Conservation (phyloP, 306 rosid species). For the Abrus precatorius region DNA sequence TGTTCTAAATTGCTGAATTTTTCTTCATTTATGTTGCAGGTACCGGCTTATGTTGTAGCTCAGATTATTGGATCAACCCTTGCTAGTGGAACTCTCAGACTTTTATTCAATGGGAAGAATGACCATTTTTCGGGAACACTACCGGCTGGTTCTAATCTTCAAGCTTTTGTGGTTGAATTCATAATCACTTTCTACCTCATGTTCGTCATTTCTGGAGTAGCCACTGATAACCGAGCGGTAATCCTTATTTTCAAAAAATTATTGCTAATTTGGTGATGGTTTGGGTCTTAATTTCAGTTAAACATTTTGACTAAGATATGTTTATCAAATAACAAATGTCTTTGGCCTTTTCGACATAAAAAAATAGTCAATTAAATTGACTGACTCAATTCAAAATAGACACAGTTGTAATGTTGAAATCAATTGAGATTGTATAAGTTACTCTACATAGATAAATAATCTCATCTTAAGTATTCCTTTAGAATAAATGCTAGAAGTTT, state of each 20-base stretch:
- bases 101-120: conserved; percentile 61
- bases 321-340: not conserved
- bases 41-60: conserved; percentile 64
- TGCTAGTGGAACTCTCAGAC: conserved; percentile 77
- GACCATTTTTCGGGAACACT: conserved; percentile 68
- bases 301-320: not conserved
- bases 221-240: conserved; percentile 87
- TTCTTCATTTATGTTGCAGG: conserved; percentile 50
- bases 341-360: not conserved
- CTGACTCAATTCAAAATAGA: not conserved
- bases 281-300: not conserved
- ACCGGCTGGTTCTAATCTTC: conserved; percentile 65
- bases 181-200: conserved; percentile 85
- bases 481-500: not conserved
- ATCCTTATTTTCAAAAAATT: not conserved
- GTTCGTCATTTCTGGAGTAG: conserved; percentile 83
- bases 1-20: conserved; percentile 8
- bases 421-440: no score
- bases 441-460: no score
- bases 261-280: not conserved
- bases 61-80: conserved; percentile 80
- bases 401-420: not conserved
- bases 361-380: not conserved
- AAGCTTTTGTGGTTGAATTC: conserved; percentile 75
- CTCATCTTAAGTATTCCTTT: no score